A percentile compares a stretch with the other conserved stretches of the same genome.
Evolutionary conservation across 169 alveolate genomes (phyloP).

Genomic region (Perkinsus olseni): DNA sequence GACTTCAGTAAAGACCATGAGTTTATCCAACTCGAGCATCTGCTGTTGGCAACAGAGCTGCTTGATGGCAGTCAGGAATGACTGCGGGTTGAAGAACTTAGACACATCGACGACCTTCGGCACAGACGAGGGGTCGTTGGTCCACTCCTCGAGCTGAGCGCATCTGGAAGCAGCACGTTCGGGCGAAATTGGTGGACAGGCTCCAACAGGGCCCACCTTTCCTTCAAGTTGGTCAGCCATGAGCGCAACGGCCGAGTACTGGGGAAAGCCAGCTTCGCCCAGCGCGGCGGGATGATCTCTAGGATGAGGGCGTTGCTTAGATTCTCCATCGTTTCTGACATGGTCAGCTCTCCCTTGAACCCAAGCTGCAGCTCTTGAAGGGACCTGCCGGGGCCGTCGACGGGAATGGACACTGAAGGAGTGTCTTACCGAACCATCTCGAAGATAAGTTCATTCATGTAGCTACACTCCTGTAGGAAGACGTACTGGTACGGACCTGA

Average conservation of each 20-base stretch:
- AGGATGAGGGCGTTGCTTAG: constrained; percentile 67
- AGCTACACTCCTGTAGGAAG: constrained; percentile 80
- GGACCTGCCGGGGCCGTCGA: constrained; percentile 39
- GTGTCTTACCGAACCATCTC: constrained; percentile 54
- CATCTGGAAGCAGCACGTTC: no score
- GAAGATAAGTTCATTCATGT: constrained; percentile 69
- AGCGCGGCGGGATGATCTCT: constrained; percentile 75
- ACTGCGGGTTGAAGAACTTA: constrained; percentile 85
- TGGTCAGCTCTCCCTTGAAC: constrained; percentile 85
- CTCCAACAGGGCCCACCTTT: constrained; percentile 14
- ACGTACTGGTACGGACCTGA: constrained; percentile 74
- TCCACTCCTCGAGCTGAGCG: constrained; percentile 79
- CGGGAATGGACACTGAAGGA: constrained; percentile 25
- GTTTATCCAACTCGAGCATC: constrained; percentile 80
- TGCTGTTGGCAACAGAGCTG: constrained; percentile 82
- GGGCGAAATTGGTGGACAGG: background rate
- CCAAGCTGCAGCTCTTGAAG: constrained; percentile 80
- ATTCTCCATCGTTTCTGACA: constrained; percentile 78
- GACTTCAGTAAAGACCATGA: constrained; percentile 82
- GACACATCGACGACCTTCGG: constrained; percentile 78
- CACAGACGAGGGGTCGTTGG: constrained; percentile 75
- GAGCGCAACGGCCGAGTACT: constrained; percentile 81
- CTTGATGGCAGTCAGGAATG: constrained; percentile 91
- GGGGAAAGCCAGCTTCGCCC: constrained; percentile 86
- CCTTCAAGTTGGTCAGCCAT: constrained; percentile 80